Evolutionary conservation across 192 early-diverging fungal species (phyloP).

Genomic region (Phycomyces nitens): DNA sequence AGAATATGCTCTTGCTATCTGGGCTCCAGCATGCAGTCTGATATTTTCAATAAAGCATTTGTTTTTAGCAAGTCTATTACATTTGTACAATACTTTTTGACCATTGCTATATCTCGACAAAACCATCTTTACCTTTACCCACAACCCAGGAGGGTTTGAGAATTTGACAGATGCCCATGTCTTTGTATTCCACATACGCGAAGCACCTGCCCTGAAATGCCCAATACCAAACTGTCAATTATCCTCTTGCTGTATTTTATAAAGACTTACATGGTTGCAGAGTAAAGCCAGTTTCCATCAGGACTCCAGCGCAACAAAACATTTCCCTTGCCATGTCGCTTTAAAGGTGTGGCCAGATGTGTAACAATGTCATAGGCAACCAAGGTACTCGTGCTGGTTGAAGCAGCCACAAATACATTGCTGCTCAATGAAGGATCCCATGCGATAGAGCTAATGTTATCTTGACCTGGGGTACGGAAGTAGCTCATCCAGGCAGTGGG

Average conservation of each 20-base stretch:
- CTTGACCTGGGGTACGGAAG: constrained; percentile 34
- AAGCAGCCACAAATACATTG: constrained; percentile 39
- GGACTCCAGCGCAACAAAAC: constrained; percentile 48
- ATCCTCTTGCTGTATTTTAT: not conserved
- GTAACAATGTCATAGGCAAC: constrained; percentile 46
- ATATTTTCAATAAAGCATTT: not conserved
- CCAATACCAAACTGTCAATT: not conserved
- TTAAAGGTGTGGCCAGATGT: constrained; percentile 31
- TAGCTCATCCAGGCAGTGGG: constrained; percentile 40
- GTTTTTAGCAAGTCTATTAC: too few species aligned
- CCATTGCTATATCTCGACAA: too few species aligned
- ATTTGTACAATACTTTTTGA: too few species aligned
- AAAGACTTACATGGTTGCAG: constrained; percentile 37
- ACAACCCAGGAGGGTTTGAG: constrained; percentile 29
- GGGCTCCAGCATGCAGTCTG: constrained; percentile 59
- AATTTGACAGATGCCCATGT: constrained; percentile 36
- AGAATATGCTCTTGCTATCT: constrained; percentile 55
- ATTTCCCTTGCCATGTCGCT: constrained; percentile 34
- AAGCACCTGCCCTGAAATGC: constrained; percentile 19
- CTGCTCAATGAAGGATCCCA: constrained; percentile 53
- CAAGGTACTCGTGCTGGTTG: constrained; percentile 28
- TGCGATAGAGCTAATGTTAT: constrained; percentile 38
- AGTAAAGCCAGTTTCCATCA: constrained; percentile 44
- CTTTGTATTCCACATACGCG: constrained; percentile 51
- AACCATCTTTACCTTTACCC: constrained; percentile 36